Evolutionary conservation across 1,139 yeast species (phyloP).

Genomic region (Spathaspora sp.): DNA sequence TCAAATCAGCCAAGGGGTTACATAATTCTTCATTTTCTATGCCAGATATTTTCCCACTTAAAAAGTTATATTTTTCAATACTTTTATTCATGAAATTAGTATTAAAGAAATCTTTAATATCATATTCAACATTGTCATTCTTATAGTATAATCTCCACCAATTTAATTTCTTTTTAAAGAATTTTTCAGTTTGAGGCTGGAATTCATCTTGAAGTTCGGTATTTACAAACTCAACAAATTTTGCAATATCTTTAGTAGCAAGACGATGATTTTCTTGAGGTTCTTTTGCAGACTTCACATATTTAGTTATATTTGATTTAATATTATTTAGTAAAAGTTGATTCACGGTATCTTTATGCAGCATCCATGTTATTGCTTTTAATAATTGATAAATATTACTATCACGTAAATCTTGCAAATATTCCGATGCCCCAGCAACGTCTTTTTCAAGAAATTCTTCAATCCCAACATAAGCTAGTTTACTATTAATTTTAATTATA

Average conservation of each 20-base stretch:
- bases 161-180: slow-evolving; percentile 30
- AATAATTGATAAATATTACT: slow-evolving; percentile 39
- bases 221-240: slow-evolving; percentile 35
- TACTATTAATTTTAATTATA: slow-evolving; percentile 36
- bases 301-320: slow-evolving; percentile 8
- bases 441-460: slow-evolving; percentile 29
- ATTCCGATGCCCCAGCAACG: slow-evolving; percentile 32
- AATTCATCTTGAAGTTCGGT: slow-evolving; percentile 38
- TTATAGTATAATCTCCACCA: slow-evolving; percentile 49
- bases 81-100: slow-evolving; percentile 38
- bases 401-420: slow-evolving; percentile 27
- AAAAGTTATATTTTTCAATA: slow-evolving; percentile 38
- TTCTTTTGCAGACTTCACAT: slow-evolving; percentile 2
- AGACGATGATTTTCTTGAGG: slow-evolving; percentile 8
- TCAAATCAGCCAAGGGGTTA: slow-evolving; percentile 37
- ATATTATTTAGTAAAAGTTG: slow-evolving; percentile 29
- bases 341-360: slow-evolving; percentile 22
- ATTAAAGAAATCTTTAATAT: slow-evolving; percentile 39
- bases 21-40: slow-evolving; percentile 5
- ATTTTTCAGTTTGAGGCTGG: slow-evolving; percentile 30
- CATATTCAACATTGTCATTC: slow-evolving; percentile 49
- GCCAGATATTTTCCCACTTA: slow-evolving; percentile 36
- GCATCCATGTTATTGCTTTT: slow-evolving; percentile 33
- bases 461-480: slow-evolving; percentile 31
- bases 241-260: slow-evolving; percentile 21